Percentiles rank a stretch among this genome's conserved stretches.
Evolutionary conservation across 1,284 basidiomycete genomes (phyloP).

Genomic region (Malassezia caprae): DNA sequence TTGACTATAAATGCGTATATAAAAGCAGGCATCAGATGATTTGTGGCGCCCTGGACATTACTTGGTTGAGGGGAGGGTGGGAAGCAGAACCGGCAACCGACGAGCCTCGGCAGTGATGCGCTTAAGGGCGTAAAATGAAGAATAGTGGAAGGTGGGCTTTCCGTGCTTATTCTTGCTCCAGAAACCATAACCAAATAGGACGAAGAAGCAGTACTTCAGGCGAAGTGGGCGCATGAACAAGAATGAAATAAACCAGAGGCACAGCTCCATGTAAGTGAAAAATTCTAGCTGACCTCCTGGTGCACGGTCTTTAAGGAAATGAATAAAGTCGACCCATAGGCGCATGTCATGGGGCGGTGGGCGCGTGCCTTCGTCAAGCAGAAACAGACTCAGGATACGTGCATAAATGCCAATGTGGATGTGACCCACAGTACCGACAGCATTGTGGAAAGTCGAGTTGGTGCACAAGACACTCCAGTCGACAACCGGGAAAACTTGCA

Average conservation of each 20-base stretch:
- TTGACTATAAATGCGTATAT: not conserved
- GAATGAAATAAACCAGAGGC: conserved; percentile 40
- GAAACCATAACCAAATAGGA: conserved; percentile 37
- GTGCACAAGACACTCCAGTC: conserved; percentile 56
- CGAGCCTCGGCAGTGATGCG: not conserved
- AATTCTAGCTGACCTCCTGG: conserved; percentile 56
- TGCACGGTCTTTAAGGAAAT: conserved; percentile 57
- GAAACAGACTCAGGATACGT: conserved; percentile 56
- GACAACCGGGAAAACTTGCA: conserved; percentile 59
- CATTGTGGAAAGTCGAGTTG: conserved; percentile 56
- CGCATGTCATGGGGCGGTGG: conserved; percentile 57
- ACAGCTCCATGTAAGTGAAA: conserved; percentile 59
- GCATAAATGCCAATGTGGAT: conserved; percentile 51
- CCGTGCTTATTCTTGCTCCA: conserved; percentile 30
- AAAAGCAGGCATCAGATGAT: not conserved
- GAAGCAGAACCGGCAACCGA: not conserved
- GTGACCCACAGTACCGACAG: conserved; percentile 35
- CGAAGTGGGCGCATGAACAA: conserved; percentile 26
- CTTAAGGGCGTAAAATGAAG: conserved; percentile 4
- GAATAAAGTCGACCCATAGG: conserved; percentile 58
- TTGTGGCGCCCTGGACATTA: not conserved
- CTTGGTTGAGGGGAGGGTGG: not conserved
- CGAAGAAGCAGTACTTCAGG: conserved; percentile 38
- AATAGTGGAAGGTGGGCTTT: conserved; percentile 29
- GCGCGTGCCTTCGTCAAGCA: conserved; percentile 55